Base-by-base conservation (phyloP, 306 rosid genomes). In the Prinsepia uniflora region DNA sequence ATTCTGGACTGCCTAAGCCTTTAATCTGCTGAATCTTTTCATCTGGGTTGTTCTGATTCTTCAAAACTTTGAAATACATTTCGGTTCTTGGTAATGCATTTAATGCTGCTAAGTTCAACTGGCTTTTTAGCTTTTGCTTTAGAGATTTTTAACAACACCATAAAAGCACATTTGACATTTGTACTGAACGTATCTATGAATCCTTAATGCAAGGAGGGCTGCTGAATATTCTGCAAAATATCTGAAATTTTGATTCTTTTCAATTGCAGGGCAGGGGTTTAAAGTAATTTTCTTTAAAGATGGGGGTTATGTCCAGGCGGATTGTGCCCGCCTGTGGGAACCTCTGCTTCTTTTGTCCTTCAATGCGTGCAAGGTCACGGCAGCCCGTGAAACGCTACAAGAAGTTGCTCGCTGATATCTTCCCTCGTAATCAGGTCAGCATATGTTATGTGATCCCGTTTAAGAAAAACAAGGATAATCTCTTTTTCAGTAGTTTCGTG, bases 221-320 rank as follows among this genome's bases (percentile, higher is more conserved):
- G 63, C 18, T 63, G 49, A 63, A 24, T 63, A 40, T 63, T 40
- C 8, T 40, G 62, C 41, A 56, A 49, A 52, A 65, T 42, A 61
- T 44, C 48, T 71, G 85, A 67, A 64, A 47, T 63, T 81, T 58
- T 74, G 65, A 67, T 30, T 62, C 13, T 66, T 4, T 77, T 71
- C 63, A 41, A 52, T n/a, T 83, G 71, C 70, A 63, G 84, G 46
- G 72, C 44, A 61, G 73, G 80, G 75, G 70, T 72, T 81, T 78
- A 81, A 71, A 64, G 10, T 56, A 4, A 5, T 22, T 78, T 81
- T 2, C 42, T 45, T 40, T 42, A 75, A 81, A 71, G 76, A 92
- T 90, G 97, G 97, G 97, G 95, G 98, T 90, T 79, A 84, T 90
- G 92, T 90, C 98, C n/a, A 83, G 98, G 96, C 94, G 88, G 84